A percentile compares a stretch with the other conserved stretches of the same genome.
Conservation (phyloP, 2,329 filamentous ascomycete species). For the Ophiocordyceps sinensis region DNA sequence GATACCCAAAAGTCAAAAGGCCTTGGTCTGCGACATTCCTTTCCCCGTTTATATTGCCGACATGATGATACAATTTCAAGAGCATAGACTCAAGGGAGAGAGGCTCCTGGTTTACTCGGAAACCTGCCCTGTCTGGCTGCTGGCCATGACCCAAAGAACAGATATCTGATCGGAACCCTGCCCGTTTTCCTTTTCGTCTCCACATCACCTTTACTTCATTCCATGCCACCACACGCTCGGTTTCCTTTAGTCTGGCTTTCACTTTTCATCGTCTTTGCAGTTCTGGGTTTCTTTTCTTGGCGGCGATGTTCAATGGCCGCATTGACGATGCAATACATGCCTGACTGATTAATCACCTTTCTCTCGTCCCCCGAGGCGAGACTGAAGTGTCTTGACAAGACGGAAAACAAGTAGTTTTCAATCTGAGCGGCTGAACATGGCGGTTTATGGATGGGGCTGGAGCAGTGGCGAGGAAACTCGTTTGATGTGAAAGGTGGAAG, state of each 20-base stretch:
- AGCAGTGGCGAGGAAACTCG: background rate
- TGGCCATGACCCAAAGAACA: slow-evolving; percentile 19
- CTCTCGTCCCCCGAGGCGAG: too few species aligned
- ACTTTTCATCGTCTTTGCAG: background rate
- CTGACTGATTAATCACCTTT: background rate
- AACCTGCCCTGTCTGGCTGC: background rate
- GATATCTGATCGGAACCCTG: slow-evolving; percentile 30
- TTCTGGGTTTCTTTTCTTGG: background rate
- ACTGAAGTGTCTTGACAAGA: background rate
- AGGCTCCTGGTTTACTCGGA: background rate
- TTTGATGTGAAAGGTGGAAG: background rate
- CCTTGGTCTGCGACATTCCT: too few species aligned
- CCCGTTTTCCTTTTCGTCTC: background rate
- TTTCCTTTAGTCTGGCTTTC: background rate
- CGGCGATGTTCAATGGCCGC: background rate
- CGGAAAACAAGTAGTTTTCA: slow-evolving; percentile 32
- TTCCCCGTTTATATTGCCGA: too few species aligned
- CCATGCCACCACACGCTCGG: background rate
- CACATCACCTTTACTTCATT: background rate
- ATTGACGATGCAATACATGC: background rate
- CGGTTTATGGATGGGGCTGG: background rate
- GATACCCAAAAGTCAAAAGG: too few species aligned
- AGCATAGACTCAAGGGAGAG: background rate
- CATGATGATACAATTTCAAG: background rate
- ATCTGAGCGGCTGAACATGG: slow-evolving; percentile 29